phyloP scores from a whole-genome alignment of 2,329 filamentous ascomycete species.

The Neofusicoccum cordaticola region DNA sequence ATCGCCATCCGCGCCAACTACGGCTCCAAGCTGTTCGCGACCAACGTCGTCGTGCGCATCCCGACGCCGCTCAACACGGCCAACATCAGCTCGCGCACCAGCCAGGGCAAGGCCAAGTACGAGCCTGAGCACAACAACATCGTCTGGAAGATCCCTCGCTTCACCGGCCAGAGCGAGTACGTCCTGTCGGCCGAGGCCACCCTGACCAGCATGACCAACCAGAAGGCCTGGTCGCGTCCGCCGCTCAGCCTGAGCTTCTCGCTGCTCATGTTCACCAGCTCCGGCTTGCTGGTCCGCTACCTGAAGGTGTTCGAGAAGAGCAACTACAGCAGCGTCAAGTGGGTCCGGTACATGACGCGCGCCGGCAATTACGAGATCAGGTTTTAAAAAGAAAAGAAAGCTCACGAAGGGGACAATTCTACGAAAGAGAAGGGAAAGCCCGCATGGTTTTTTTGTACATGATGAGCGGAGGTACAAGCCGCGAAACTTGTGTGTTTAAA shows the following conservation, averaged over 20 bases:
- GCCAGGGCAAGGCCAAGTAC: conserved; percentile 96
- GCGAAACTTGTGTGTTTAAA: background rate
- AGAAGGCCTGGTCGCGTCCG: conserved; percentile 93
- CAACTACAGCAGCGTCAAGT: conserved; percentile 98
- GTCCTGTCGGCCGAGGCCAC: conserved; percentile 92
- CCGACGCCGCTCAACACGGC: conserved; percentile 96
- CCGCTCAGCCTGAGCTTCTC: conserved; percentile 90
- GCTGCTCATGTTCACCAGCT: conserved; percentile 96
- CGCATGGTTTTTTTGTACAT: background rate
- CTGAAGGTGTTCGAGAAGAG: conserved; percentile 99
- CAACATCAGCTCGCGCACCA: conserved; percentile 86
- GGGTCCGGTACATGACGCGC: conserved; percentile 98
- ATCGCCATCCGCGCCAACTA: conserved; percentile 98
- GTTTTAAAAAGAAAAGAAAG: conserved; percentile 41
- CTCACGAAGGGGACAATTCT: background rate
- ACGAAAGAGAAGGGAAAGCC: background rate
- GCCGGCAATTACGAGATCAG: conserved; percentile 97
- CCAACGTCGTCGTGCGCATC: conserved; percentile 90
- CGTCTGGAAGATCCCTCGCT: conserved; percentile 98
- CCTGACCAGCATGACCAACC: conserved; percentile 94
- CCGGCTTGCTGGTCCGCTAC: conserved; percentile 86
- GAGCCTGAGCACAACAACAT: conserved; percentile 98
- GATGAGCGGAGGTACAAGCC: background rate
- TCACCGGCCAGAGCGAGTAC: conserved; percentile 95
- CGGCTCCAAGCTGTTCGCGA: conserved; percentile 91